Conservation (phyloP, 352 stramenopile genomes). For the Peronospora belbahrii region DNA sequence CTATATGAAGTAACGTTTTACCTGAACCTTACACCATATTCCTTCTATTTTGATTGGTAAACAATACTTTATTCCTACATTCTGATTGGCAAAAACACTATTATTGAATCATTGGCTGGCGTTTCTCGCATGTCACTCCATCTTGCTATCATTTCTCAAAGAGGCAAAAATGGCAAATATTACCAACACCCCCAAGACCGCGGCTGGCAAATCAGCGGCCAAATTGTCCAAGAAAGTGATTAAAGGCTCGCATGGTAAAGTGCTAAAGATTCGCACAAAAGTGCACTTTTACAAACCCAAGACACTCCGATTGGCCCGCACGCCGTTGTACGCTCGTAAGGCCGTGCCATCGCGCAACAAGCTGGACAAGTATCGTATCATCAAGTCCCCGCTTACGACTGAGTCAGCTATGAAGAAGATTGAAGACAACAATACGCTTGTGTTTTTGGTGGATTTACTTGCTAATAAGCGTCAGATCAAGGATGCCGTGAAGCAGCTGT, state of each 20-base stretch:
- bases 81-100: slow-evolving; percentile 14
- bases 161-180: slow-evolving; percentile 73
- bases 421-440: slow-evolving; percentile 99
- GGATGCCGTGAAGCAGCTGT: slow-evolving; percentile 97
- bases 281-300: slow-evolving; percentile 99
- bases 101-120: slow-evolving; percentile 27
- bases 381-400: slow-evolving; percentile 99
- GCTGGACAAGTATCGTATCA: slow-evolving; percentile 98
- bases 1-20: too few relatives aligned
- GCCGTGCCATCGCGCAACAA: slow-evolving; percentile 90
- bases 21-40: too few relatives aligned
- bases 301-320: slow-evolving; percentile 92
- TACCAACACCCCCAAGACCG: slow-evolving; percentile 54
- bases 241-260: slow-evolving; percentile 96
- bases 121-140: neutral
- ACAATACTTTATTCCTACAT: too few relatives aligned
- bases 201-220: slow-evolving; percentile 88
- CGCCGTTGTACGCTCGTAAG: slow-evolving; percentile 95
- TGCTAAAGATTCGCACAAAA: slow-evolving; percentile 97
- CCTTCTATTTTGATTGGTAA: too few relatives aligned
- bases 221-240: slow-evolving; percentile 92
- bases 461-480: slow-evolving; percentile 99
- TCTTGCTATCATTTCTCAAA: slow-evolving; percentile 36
- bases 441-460: slow-evolving; percentile 99
- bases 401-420: slow-evolving; percentile 99